Base-by-base conservation (phyloP, 805 yeast species). In the Starmerella apis region DNA sequence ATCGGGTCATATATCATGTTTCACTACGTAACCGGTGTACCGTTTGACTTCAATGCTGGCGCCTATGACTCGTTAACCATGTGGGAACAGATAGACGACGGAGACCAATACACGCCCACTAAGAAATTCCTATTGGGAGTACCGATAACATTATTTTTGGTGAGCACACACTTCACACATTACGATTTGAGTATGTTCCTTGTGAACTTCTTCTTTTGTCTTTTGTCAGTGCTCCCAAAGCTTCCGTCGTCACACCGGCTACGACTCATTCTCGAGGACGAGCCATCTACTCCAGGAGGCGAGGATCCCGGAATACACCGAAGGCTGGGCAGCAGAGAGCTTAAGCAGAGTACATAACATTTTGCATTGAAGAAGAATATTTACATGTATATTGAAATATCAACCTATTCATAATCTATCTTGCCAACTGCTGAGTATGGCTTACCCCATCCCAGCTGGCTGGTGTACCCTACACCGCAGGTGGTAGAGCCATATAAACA, bases 51-150 rank as follows among this genome's bases (percentile, higher is more conserved):
- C 71, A 92, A 56, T 63, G 81, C 84, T 36, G 98, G 98, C 38
- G 97, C 96, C 0, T 92, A 83, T 67, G 98, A 90, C 64, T 81
- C 86, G 62, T 73, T 90, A 58, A 92, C 96, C 20, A 86, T 90
- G 96, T 90, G 98, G 98, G 98, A 90, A 68, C 98, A 90, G 68
- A 81, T 83, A 52, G 94, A 85, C 65, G 80, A 88, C 61, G 98
- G 97, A 52, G 96, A 87, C 63, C 94, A 87, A 66, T 90, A 88
- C 65, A 92, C 98, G 0, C 98, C 98, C 11, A 81, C 95, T 33
- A 88, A 92, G 72, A 90, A 90, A 68, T 90, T 87, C 63, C 71
- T 90, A 57, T 77, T 90, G 70, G 80, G 85, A 45, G 96, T 92
- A n/a, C 98, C 98, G 24, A 84, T 92, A 56, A 80, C 79, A 7